A percentile compares a stretch with the other conserved stretches of the same genome.
phyloP scores from a whole-genome alignment of 2,329 filamentous ascomycete species.

The Cladosporium colombiae region DNA sequence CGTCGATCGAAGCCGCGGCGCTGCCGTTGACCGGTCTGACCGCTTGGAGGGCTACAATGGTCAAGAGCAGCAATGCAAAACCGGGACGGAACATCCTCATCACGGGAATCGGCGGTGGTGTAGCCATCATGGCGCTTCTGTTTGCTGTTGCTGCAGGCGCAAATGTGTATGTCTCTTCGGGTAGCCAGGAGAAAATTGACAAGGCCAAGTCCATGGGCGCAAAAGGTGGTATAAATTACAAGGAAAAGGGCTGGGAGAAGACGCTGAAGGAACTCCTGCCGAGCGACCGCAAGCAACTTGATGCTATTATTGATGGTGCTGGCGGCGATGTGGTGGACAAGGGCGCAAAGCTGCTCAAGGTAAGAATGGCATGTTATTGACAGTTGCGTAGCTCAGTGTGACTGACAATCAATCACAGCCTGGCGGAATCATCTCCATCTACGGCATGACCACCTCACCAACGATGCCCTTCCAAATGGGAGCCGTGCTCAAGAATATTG shows the following conservation, averaged over 20 bases:
- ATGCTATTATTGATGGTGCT: slow-evolving; percentile 87
- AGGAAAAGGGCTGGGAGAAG: slow-evolving; percentile 77
- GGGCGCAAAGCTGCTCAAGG: slow-evolving; percentile 68
- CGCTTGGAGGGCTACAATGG: slow-evolving; percentile 81
- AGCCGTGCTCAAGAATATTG: slow-evolving; percentile 83
- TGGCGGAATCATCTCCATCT: slow-evolving; percentile 81
- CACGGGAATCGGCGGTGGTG: slow-evolving; percentile 90
- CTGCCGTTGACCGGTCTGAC: slow-evolving; percentile 84
- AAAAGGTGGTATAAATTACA: slow-evolving; percentile 79
- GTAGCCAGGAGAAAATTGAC: slow-evolving; percentile 72
- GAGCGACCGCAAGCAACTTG: slow-evolving; percentile 66
- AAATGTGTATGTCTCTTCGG: slow-evolving; percentile 79
- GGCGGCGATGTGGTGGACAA: slow-evolving; percentile 80
- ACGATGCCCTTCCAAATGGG: slow-evolving; percentile 85
- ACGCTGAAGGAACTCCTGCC: slow-evolving; percentile 65
- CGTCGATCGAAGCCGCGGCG: slow-evolving; percentile 74
- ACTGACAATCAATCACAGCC: slow-evolving; percentile 41
- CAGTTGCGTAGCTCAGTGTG: not conserved
- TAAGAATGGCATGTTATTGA: slow-evolving; percentile 26
- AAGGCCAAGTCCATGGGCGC: slow-evolving; percentile 73
- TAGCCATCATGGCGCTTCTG: slow-evolving; percentile 77
- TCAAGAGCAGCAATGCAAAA: slow-evolving; percentile 68
- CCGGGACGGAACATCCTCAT: slow-evolving; percentile 75
- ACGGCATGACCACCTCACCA: slow-evolving; percentile 87
- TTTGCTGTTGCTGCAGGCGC: slow-evolving; percentile 75